Evolutionary conservation across 2,329 filamentous ascomycete species (phyloP).

Genomic region (Conoideocrella luteorostrata): DNA sequence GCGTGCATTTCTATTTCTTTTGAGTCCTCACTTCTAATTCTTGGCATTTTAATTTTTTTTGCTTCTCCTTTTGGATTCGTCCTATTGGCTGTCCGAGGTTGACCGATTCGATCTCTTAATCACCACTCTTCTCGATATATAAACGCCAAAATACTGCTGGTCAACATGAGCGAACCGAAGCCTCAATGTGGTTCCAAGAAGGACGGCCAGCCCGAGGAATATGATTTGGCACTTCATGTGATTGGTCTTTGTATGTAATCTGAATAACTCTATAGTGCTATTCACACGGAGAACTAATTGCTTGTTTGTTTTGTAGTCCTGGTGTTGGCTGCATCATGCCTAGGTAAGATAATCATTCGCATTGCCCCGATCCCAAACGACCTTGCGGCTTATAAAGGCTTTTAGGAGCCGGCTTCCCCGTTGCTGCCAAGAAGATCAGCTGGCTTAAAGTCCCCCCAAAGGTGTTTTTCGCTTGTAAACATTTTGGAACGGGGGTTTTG

Average conservation of each 20-base stretch:
- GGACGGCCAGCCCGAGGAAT: slow-evolving; percentile 10
- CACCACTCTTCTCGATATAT: no score
- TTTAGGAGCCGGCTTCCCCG: slow-evolving; percentile 43
- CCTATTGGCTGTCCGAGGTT: no score
- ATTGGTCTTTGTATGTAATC: slow-evolving; percentile 22
- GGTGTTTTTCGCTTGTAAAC: slow-evolving; percentile 56
- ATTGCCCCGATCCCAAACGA: neutral
- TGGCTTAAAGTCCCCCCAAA: slow-evolving; percentile 52
- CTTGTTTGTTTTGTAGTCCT: slow-evolving; percentile 15
- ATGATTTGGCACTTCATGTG: slow-evolving; percentile 22
- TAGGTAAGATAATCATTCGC: slow-evolving; percentile 15
- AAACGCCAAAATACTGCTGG: no score
- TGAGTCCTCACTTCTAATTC: no score
- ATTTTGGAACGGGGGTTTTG: slow-evolving; percentile 65
- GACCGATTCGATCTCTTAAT: no score
- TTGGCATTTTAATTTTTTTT: no score
- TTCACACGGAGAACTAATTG: neutral
- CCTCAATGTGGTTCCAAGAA: slow-evolving; percentile 21
- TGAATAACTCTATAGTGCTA: neutral
- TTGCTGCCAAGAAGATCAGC: slow-evolving; percentile 47
- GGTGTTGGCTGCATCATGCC: slow-evolving; percentile 19
- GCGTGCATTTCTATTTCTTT: no score
- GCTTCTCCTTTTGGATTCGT: no score
- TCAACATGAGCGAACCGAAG: slow-evolving; percentile 12
- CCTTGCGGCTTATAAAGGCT: neutral